Conservation (phyloP, 176 grass and related monocot genomes). For the Triticum turgidum region DNA sequence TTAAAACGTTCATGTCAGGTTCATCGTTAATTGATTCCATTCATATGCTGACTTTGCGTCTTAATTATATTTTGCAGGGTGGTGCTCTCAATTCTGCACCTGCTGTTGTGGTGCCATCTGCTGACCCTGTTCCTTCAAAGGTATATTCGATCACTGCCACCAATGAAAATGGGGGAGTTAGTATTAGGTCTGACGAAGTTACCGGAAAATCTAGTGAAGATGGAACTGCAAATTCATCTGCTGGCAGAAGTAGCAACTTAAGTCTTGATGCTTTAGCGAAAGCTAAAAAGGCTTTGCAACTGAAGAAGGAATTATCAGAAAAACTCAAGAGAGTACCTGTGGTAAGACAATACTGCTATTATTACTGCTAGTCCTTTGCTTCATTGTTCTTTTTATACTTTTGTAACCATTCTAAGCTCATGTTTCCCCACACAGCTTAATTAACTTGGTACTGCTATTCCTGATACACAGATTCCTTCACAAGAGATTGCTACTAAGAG, state of each 20-base stretch:
- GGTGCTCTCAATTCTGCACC: conserved; percentile 37
- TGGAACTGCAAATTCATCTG: conserved; percentile 63
- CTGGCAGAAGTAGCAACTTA: conserved; percentile 69
- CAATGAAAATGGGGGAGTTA: conserved; percentile 97
- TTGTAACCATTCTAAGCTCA: conserved; percentile 11
- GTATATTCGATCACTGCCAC: conserved; percentile 88
- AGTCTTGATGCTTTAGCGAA: conserved; percentile 99
- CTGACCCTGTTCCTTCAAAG: conserved; percentile 55
- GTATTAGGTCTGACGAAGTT: conserved; percentile 99
- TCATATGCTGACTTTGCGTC: conserved; percentile 29
- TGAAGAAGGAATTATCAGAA: conserved; percentile 83
- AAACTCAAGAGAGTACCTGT: conserved; percentile 72
- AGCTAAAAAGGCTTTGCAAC: conserved; percentile 94
- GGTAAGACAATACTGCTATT: conserved; percentile 46
- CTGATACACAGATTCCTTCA: conserved; percentile 34
- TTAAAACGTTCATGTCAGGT: too few relatives aligned
- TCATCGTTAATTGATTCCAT: background rate
- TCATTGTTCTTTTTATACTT: background rate
- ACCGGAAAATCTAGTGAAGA: conserved; percentile 99
- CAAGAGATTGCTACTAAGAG: conserved; percentile 67
- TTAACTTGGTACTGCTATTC: conserved; percentile 44
- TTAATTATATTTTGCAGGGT: too few relatives aligned
- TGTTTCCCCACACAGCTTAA: conserved; percentile 49
- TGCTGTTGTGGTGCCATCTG: conserved; percentile 39
- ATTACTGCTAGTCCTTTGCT: background rate